A percentile compares a stretch with the other conserved stretches of the same genome.
Evolutionary conservation across 257 asterid genomes (phyloP).

Genomic region (Capsicum pubescens): DNA sequence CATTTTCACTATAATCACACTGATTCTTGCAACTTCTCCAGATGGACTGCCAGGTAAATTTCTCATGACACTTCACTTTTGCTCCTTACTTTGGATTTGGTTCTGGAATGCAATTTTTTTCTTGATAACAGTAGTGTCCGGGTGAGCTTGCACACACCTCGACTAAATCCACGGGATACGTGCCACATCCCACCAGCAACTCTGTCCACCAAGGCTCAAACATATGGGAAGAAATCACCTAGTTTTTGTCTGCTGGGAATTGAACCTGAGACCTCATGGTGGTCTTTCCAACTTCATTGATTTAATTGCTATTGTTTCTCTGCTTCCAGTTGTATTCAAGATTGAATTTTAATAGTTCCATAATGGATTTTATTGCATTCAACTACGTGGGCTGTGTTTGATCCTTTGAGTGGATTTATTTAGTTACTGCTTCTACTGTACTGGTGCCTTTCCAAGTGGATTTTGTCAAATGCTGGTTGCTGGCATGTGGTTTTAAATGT

Average conservation of each 20-base stretch:
- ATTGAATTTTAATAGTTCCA: neutral
- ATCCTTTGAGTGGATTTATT: neutral
- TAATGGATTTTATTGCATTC: constrained; percentile 6
- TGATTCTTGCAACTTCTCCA: constrained; percentile 62
- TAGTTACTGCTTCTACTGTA: neutral
- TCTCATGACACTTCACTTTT: neutral
- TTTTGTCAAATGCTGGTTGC: constrained; percentile 25
- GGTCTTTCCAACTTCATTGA: neutral
- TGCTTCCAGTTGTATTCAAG: constrained; percentile 2
- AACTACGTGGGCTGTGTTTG: constrained; percentile 16
- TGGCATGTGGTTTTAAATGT: neutral
- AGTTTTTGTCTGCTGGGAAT: no score
- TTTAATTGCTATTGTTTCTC: neutral
- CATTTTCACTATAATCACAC: constrained; percentile 66
- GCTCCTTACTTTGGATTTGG: neutral
- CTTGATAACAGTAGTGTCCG: no score
- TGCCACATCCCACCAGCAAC: no score
- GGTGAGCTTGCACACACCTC: no score
- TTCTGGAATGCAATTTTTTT: neutral
- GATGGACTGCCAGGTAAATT: constrained; percentile 75
- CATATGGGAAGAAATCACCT: no score
- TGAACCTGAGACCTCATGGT: no score
- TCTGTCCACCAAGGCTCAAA: no score
- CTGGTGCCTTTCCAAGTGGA: constrained; percentile 9
- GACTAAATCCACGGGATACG: no score